Evolutionary conservation across 192 early-diverging fungal genomes (phyloP), one percentile per base, ranked within the genome.

Genomic region (Coemansia javaensis): DNA sequence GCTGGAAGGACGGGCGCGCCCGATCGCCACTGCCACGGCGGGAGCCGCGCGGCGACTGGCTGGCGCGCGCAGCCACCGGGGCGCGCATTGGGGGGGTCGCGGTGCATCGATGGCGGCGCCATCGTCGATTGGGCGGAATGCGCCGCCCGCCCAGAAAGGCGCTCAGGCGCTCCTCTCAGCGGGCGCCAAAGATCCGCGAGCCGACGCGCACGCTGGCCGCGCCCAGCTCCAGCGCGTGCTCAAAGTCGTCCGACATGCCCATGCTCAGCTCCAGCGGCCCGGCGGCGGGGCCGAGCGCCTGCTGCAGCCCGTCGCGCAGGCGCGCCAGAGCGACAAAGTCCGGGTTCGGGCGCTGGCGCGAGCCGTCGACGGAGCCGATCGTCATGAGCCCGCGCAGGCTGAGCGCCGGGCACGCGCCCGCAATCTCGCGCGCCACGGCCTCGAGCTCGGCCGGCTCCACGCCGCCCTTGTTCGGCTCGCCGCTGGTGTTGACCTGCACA

Each of bases 221-320:
- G 27, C 94, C 96, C 24, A 85, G 77, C 25, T 79, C 63, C 40
- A 99, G 77, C 5, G 94, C 94, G 28, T 81, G 70, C 43, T 83
- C 80, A 81, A 85, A 97, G 67, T 99, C 94, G 56, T 82, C 86
- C 18, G 93, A 97, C 96, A 99, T 99, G 30, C 96, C 96, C 93
- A 97, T 95, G 63, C 89, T 91, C 40, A 95, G 69, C 66, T 90
- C 89, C 32, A 97, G 59, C 13, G 33, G n/a, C n/a, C n/a, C n/a
- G n/a, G n/a, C n/a, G n/a, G n/a, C 51, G 14, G 45, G 21, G 12
- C 73, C 75, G 4, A 55, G 28, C 16, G 18, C 33, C 3, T 43
- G 31, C 37, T 44, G 31, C 43, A 75, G 40, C 39, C 47, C 47
- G 30, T 63, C 56, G 28, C 72, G 58, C 45, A 79, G 58, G 24